Evolutionary conservation across 2,329 filamentous ascomycete genomes (phyloP).

Genomic region (Graphium sp.): DNA sequence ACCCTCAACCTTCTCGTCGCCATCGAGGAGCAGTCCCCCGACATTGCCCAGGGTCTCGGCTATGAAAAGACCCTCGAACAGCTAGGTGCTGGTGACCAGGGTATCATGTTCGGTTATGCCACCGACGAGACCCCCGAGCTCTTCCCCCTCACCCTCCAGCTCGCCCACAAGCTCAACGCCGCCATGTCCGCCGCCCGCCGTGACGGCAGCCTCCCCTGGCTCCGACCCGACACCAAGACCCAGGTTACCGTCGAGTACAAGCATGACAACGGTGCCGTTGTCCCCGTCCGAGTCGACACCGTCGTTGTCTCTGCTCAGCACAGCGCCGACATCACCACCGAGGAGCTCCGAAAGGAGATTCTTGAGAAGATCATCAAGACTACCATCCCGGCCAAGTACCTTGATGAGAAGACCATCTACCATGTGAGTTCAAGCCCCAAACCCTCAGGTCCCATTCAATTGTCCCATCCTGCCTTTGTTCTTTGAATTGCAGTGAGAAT

Average conservation of each 20-base stretch:
- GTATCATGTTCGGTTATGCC: constrained; percentile 99
- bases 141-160: constrained; percentile 81
- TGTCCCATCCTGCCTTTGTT: constrained; percentile 14
- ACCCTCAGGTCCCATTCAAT: too few species aligned
- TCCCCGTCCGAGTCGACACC: constrained; percentile 86
- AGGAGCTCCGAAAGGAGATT: constrained; percentile 86
- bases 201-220: constrained; percentile 78
- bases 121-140: constrained; percentile 98
- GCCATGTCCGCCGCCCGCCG: constrained; percentile 84
- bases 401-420: constrained; percentile 88
- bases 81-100: constrained; percentile 97
- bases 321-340: constrained; percentile 71
- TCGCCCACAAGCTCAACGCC: constrained; percentile 93
- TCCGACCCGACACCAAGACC: constrained; percentile 98
- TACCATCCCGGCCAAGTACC: constrained; percentile 81
- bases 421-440: constrained; percentile 55
- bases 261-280: constrained; percentile 85
- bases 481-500: constrained; percentile 7
- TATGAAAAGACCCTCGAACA: constrained; percentile 95
- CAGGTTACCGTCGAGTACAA: constrained; percentile 99
- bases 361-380: constrained; percentile 94
- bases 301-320: constrained; percentile 96
- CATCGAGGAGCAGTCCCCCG: constrained; percentile 97
- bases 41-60: constrained; percentile 98
- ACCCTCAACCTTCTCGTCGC: constrained; percentile 96